Base-by-base conservation (phyloP, 78 protist species). In the Corallochytrium limacisporum region DNA sequence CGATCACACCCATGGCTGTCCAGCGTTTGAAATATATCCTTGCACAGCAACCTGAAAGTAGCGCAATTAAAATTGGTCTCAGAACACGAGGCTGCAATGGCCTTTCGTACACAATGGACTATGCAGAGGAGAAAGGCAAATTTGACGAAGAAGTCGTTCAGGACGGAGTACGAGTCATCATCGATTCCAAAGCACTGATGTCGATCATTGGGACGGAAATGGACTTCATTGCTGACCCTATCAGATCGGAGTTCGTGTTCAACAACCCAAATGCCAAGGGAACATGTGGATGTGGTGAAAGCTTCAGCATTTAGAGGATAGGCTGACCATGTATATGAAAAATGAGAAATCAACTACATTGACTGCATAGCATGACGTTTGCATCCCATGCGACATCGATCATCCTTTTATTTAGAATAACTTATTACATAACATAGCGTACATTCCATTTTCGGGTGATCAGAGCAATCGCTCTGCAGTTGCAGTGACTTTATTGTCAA, bases 171-270 rank as follows among this genome's bases (percentile, higher is more conserved):
- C 62, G 54, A 0, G 69, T 63, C 8, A 10, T 33, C 15, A 63
- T 63, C 1, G 69, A 48, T 39, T 40, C 51, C 18, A 63, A 63
- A 20, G 69, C 69, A 18, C 69, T 63, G 16, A 63, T 63, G 69
- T 44, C 69, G 36, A n/a, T 63, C 16, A 63, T 63, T 1, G 69
- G 69, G 59, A 40, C 69, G 51, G 69, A 63, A 46, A 63, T 63
- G 69, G 69, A 63, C 26, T 63, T n/a, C 15, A 57, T 63, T 43
- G 69, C 38, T 13, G 69, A 63, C 24, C n/a, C 38, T 40, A 10
- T 63, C 38, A 63, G 59, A 24, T 10, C 59, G 8, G 51, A 39
- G 32, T 63, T 63, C 20, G 69, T 63, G 12, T 63, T 63, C 37
- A 63, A 63, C 37, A 63, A 63, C 37, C 69, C 69, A 16, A 63